Evolutionary conservation across 140 eudicot species (phyloP).

Genomic region (Senecio squalidus): DNA sequence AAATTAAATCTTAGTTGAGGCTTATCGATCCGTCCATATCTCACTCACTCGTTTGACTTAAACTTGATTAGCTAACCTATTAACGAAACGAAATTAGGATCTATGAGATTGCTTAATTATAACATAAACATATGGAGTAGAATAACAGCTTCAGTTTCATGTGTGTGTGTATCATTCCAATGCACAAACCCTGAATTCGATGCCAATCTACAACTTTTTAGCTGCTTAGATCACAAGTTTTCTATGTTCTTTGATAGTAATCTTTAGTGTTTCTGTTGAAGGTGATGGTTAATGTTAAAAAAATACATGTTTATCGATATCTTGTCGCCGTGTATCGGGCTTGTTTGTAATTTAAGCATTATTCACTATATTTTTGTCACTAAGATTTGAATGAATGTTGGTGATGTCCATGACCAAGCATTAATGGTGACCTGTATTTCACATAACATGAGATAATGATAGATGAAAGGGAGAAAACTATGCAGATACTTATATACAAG

Average conservation of each 20-base stretch:
- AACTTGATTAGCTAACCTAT: neutral
- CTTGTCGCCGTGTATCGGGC: conserved; percentile 10
- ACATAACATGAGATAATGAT: conserved; percentile 25
- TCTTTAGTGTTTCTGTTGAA: too few relatives aligned
- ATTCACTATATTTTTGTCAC: neutral
- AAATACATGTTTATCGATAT: conserved; percentile 5
- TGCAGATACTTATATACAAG: too few relatives aligned
- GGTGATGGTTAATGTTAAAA: neutral
- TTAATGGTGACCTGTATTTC: conserved; percentile 24
- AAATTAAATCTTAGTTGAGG: neutral
- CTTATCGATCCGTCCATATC: conserved; percentile 4
- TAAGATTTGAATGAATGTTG: conserved; percentile 12
- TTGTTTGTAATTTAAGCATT: conserved; percentile 15
- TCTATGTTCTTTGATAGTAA: conserved; percentile 2
- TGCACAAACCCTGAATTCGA: conserved; percentile 30
- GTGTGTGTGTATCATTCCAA: conserved; percentile 19
- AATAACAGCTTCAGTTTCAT: conserved; percentile 20
- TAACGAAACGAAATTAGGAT: neutral
- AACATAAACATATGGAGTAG: conserved; percentile 20
- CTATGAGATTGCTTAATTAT: neutral
- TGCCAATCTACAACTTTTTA: conserved; percentile 10
- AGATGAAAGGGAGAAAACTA: conserved; percentile 27
- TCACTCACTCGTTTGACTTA: conserved; percentile 2
- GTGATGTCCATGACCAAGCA: conserved; percentile 4
- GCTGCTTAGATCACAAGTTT: conserved; percentile 6